Base-by-base conservation (phyloP, 495 filamentous ascomycete genomes). In the Neurospora tetrasperma region DNA sequence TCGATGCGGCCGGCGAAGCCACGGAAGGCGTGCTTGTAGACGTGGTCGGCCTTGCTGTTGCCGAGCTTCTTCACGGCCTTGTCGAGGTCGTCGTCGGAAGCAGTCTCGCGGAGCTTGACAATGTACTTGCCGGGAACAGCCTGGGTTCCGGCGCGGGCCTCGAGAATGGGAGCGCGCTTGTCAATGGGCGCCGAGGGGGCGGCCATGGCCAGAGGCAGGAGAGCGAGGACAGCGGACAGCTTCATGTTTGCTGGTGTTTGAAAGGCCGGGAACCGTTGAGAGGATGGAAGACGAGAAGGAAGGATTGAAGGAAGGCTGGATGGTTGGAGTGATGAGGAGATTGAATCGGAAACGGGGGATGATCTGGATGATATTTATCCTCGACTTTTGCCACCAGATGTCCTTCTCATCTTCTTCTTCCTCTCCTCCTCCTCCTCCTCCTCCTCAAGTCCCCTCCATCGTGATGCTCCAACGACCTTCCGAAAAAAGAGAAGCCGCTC, bases 61-160 rank as follows among this genome's bases (percentile, higher is more conserved):
- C 76, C 76, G 72, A 83, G 62, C 76, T 75, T 74, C 69, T 69
- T 71, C 54, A 82, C 75, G 71, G 79, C 79, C 44, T 74, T 75
- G 40, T 82, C 77, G 10, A 85, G 73, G 69, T 75, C 73, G 2
- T 79, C 76, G 31, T 80, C 75, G 71, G 72, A 76, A 69, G 77
- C 74, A 62, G 83, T 81, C 18, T 84, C 82, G 70, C 87, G 86
- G 73, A 89, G 79, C 77, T 87, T 85, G 77, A 89, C 84, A 68
- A 89, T 87, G 80, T 88, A 89, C 75, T 85, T 86, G 77, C 83
- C 81, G 31, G 83, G 79, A 35, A 89, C 74, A 71, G 85, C 72
- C 27, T 79, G 73, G 62, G 74, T 74, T 68, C 74, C 76, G 69
- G 44, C 31, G 69, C 68, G 62, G 59, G 68, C 43, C 44, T 70